Conservation (phyloP, 208 protist species). For the Trypanosoma grayi region DNA sequence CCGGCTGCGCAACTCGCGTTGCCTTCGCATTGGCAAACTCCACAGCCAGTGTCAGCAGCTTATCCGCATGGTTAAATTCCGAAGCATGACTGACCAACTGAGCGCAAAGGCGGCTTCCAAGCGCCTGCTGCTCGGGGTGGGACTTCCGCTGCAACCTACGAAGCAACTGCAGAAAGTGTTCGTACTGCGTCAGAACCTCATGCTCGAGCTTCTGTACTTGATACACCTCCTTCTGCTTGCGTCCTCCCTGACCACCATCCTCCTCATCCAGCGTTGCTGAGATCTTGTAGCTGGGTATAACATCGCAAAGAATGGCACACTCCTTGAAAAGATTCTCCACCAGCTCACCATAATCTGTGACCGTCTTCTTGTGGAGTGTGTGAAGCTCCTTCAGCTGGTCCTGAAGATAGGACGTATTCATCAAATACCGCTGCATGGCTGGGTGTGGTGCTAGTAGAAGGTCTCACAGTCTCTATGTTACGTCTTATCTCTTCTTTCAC, state of each 20-base stretch:
- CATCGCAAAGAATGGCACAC: slow-evolving; percentile 82
- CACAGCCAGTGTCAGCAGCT: slow-evolving; percentile 70
- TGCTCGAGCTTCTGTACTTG: slow-evolving; percentile 89
- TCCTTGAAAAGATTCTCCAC: slow-evolving; percentile 86
- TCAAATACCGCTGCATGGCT: slow-evolving; percentile 90
- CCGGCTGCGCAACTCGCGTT: slow-evolving; percentile 82
- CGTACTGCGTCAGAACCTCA: slow-evolving; percentile 89
- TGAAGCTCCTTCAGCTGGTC: slow-evolving; percentile 77
- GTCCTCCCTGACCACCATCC: slow-evolving; percentile 66
- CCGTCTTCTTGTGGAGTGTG: slow-evolving; percentile 72
- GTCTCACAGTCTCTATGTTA: too few species aligned
- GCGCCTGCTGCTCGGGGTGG: slow-evolving; percentile 90
- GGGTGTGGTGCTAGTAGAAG: neutral
- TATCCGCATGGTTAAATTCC: slow-evolving; percentile 89
- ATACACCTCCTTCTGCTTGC: slow-evolving; percentile 91
- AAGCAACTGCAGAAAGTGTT: slow-evolving; percentile 91
- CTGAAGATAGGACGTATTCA: slow-evolving; percentile 92
- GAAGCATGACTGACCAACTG: slow-evolving; percentile 67
- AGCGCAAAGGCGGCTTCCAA: slow-evolving; percentile 88
- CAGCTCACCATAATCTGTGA: slow-evolving; percentile 80
- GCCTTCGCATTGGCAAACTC: slow-evolving; percentile 90
- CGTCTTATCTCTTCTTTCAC: too few species aligned
- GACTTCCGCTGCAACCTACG: slow-evolving; percentile 79
- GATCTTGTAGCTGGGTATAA: slow-evolving; percentile 89
- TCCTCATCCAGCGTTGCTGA: slow-evolving; percentile 75